Evolutionary conservation across 495 filamentous ascomycete species (phyloP).

Genomic region (Staphylotrichum tortipilum): DNA sequence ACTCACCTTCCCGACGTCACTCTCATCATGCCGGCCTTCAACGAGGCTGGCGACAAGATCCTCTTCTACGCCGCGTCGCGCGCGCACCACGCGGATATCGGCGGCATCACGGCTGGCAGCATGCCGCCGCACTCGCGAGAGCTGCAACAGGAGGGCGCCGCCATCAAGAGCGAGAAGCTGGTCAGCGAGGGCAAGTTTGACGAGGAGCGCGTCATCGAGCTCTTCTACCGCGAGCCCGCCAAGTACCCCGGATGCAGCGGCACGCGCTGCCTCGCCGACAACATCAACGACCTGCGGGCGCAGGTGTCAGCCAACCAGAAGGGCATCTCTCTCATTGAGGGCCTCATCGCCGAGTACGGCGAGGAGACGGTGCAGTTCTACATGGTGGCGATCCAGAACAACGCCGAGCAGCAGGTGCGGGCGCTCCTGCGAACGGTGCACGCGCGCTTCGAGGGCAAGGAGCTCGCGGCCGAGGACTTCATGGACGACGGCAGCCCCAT

Average conservation of each 20-base stretch:
- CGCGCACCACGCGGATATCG: slow-evolving; percentile 95
- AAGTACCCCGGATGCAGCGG: slow-evolving; percentile 81
- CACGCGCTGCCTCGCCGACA: slow-evolving; percentile 83
- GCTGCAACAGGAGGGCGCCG: slow-evolving; percentile 87
- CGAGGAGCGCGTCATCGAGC: slow-evolving; percentile 74
- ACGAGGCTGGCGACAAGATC: slow-evolving; percentile 65
- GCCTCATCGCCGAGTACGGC: slow-evolving; percentile 81
- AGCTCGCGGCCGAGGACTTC: slow-evolving; percentile 68
- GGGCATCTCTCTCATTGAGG: slow-evolving; percentile 81
- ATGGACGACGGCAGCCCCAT: slow-evolving; percentile 96
- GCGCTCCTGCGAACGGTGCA: slow-evolving; percentile 74
- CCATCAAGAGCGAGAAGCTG: slow-evolving; percentile 89
- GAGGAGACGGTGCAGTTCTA: slow-evolving; percentile 90
- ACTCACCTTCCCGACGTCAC: slow-evolving; percentile 82
- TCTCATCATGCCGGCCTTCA: slow-evolving; percentile 86
- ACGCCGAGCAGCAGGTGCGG: slow-evolving; percentile 79
- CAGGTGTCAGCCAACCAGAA: slow-evolving; percentile 96
- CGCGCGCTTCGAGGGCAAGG: slow-evolving; percentile 65
- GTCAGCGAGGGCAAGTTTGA: slow-evolving; percentile 86
- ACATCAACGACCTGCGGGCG: slow-evolving; percentile 91
- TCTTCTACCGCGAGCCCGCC: slow-evolving; percentile 76
- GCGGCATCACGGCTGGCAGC: slow-evolving; percentile 87
- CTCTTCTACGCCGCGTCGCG: slow-evolving; percentile 95
- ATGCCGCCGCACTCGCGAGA: slow-evolving; percentile 96
- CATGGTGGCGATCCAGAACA: slow-evolving; percentile 89